Percentiles rank a stretch among this genome's conserved stretches.
These are phyloP conservation scores for Zoysia japonica DNA, from an alignment of 176 grass and related monocot genomes.

Conservation along the genomic window DNA sequence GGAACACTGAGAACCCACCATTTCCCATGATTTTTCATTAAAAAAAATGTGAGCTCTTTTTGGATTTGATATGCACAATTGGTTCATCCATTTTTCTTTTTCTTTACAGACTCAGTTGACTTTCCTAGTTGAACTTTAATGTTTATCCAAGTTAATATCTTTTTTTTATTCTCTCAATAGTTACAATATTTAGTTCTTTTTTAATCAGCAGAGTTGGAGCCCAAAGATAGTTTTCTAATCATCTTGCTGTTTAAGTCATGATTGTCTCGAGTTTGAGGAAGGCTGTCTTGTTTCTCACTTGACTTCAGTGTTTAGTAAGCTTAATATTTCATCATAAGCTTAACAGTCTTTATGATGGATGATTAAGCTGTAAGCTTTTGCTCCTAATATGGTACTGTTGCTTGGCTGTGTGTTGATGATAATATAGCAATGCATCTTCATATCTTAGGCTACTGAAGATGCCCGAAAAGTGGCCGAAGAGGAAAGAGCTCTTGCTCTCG, in stretches of 20 bases:
- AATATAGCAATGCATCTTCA: background rate
- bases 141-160: background rate
- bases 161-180: background rate
- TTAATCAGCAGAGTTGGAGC: background rate
- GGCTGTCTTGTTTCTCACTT: background rate
- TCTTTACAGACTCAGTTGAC: background rate
- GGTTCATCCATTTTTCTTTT: background rate
- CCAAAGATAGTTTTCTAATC: background rate
- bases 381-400: background rate
- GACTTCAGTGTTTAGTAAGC: background rate
- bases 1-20: background rate
- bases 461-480: constrained; percentile 87
- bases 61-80: constrained; percentile 8
- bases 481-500: constrained; percentile 79
- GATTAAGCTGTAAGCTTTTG: background rate
- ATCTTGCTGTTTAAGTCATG: background rate
- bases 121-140: background rate
- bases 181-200: background rate
- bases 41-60: constrained; percentile 15
- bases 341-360: background rate
- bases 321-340: too few species aligned
- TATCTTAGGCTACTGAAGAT: constrained; percentile 88
- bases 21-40: background rate
- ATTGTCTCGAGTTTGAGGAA: background rate
- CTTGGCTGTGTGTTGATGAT: background rate